Conservation (phyloP, 2,329 filamentous ascomycete genomes). For the Paecilomyces variotii region DNA sequence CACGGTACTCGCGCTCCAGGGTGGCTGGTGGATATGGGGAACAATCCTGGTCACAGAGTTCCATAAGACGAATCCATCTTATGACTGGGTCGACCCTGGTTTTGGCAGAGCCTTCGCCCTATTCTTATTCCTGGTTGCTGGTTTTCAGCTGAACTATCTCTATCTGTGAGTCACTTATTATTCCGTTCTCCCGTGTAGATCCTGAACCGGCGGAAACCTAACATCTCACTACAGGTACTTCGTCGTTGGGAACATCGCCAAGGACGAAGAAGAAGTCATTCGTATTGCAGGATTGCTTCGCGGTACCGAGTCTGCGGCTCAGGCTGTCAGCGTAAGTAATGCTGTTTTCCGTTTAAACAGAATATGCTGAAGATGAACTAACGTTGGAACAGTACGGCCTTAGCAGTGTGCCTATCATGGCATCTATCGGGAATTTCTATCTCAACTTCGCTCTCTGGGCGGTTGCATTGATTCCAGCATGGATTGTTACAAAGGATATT, state of each 20-base stretch:
- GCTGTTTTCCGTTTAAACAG: neutral
- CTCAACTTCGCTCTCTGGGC: slow-evolving; percentile 65
- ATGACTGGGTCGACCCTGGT: slow-evolving; percentile 57
- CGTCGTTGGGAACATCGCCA: slow-evolving; percentile 58
- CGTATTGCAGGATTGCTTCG: slow-evolving; percentile 60
- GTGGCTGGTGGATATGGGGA: slow-evolving; percentile 65
- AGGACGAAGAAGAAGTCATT: slow-evolving; percentile 55
- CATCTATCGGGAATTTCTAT: slow-evolving; percentile 58
- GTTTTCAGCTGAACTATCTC: slow-evolving; percentile 67
- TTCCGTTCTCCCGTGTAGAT: neutral
- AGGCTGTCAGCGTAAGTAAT: slow-evolving; percentile 53
- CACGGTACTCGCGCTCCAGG: slow-evolving; percentile 46
- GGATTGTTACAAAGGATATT: slow-evolving; percentile 56
- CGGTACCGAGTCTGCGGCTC: slow-evolving; percentile 64
- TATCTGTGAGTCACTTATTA: slow-evolving; percentile 45
- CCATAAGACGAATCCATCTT: slow-evolving; percentile 48
- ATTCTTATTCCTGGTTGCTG: slow-evolving; percentile 58
- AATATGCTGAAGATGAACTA: neutral
- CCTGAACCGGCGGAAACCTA: neutral
- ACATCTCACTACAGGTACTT: slow-evolving; percentile 50
- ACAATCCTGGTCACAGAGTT: slow-evolving; percentile 58
- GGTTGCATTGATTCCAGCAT: slow-evolving; percentile 55
- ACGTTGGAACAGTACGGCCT: slow-evolving; percentile 49
- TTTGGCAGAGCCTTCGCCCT: slow-evolving; percentile 61
- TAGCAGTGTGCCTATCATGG: slow-evolving; percentile 54